These are phyloP conservation scores for Solanum ossicruentum DNA, from an alignment of 257 asterid genomes.

Conservation along the genomic window DNA sequence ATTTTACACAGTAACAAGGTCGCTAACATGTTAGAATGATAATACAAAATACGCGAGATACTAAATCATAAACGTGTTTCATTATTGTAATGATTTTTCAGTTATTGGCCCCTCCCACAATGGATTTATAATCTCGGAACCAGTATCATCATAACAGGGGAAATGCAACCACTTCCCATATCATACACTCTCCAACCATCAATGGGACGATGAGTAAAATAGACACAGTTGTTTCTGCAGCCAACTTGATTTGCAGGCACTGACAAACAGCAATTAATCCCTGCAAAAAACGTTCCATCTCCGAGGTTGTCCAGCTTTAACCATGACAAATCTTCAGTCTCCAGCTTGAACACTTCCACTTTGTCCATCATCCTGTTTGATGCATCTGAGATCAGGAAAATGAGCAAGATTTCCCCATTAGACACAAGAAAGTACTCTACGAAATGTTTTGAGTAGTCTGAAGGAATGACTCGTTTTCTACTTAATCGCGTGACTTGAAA, in stretches of 20 bases:
- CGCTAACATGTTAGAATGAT: neutral
- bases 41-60: neutral
- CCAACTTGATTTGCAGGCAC: constrained; percentile 18
- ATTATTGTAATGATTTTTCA: neutral
- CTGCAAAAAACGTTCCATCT: constrained; percentile 14
- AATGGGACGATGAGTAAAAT: neutral
- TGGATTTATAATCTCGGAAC: neutral
- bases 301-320: constrained; percentile 8
- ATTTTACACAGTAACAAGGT: neutral
- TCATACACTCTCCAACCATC: constrained; percentile 19
- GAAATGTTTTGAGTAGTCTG: constrained; percentile 8
- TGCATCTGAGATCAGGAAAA: constrained; percentile 13
- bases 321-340: neutral
- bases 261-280: constrained; percentile 9
- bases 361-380: neutral
- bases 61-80: neutral
- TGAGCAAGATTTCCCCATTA: constrained; percentile 16
- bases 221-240: constrained; percentile 18
- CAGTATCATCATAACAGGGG: neutral
- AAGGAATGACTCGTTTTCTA: constrained; percentile 12
- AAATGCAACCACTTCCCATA: constrained; percentile 7
- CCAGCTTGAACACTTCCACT: constrained; percentile 15
- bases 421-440: constrained; percentile 15
- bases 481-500: constrained; percentile 9
- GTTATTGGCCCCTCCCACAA: neutral